Evolutionary conservation across 2,329 filamentous ascomycete species (phyloP), one percentile per base, ranked within the genome.

Genomic region (Coniochaeta prunicola): DNA sequence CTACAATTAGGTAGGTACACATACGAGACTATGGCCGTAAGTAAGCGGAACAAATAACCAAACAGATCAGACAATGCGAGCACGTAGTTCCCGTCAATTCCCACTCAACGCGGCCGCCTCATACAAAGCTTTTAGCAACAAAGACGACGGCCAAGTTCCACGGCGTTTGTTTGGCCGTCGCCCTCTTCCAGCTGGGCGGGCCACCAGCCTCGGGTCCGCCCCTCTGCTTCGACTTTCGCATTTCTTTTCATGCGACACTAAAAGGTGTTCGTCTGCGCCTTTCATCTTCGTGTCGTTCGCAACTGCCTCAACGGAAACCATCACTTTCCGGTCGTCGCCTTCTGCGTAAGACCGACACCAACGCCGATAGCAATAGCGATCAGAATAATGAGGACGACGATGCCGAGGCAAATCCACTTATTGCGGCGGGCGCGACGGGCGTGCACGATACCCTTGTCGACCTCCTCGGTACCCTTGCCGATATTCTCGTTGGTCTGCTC

Each of bases 381-480:
- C 24, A 50, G n/a, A 66, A 84, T 71, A 70, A 86, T 83, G 69
- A 87, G 75, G 24, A 84, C 65, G 54, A 77, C 76, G 60, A 92
- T 77, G 61, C 85, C 74, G 61, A 90, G 76, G 69, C 87, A 90
- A 82, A 84, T 91, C 90, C 90, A 92, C 80, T 93, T 93, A 74
- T 91, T 82, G 77, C 86, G 89, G 67, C 89, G 82, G 65, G 83
- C 81, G 65, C 84, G 80, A 64, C 82, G 79, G 56, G 89, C 89
- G 66, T 82, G 82, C 63, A 82, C 78, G 65, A 88, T 89, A 60
- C 86, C 89, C 68, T 84, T 79, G 64, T 81, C 80, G 61, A 93
- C 83, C 65, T 93, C 82, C 61, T 78, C 77, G 72, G 90, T 91
- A 64, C 84, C 90, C 63, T 85, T 80, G 65, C 88, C 80, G 57